Percentiles rank a stretch among this genome's conserved stretches.
phyloP scores from a whole-genome alignment of 2,329 filamentous ascomycete genomes.

The Dactylella cylindrospora region DNA sequence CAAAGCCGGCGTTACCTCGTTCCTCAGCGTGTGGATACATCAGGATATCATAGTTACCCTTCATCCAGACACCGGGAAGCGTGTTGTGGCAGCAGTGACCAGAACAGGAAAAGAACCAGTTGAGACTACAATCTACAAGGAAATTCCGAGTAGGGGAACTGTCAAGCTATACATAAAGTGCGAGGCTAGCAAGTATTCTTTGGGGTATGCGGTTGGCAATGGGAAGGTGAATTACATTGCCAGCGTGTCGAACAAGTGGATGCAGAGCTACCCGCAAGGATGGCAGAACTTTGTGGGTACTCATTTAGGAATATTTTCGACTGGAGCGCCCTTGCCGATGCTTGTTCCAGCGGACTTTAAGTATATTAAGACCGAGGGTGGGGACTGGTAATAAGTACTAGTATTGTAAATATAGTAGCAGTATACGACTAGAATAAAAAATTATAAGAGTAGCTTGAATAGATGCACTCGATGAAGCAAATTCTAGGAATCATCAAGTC shows the following conservation, averaged over 20 bases:
- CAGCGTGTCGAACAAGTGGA: constrained; percentile 42
- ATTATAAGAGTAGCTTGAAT: too few species aligned
- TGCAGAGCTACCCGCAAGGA: constrained; percentile 43
- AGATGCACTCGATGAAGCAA: too few species aligned
- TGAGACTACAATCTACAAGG: constrained; percentile 40
- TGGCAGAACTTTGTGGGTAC: constrained; percentile 46
- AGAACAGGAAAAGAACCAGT: constrained; percentile 38
- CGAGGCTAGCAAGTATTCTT: constrained; percentile 43
- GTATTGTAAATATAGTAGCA: background rate
- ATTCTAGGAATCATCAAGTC: too few species aligned
- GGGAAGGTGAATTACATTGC: constrained; percentile 43
- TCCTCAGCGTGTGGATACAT: constrained; percentile 43
- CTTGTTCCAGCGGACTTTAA: constrained; percentile 45
- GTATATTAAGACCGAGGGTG: constrained; percentile 43
- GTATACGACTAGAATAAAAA: too few species aligned
- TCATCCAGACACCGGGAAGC: constrained; percentile 43
- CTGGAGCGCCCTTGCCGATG: constrained; percentile 37
- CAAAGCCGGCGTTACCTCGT: constrained; percentile 43
- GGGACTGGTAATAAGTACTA: constrained; percentile 12
- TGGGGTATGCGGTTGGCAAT: constrained; percentile 41
- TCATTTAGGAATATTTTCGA: constrained; percentile 46
- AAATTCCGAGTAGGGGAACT: constrained; percentile 38
- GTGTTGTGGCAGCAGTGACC: constrained; percentile 37
- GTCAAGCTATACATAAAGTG: constrained; percentile 45
- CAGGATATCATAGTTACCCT: constrained; percentile 45